Conservation (phyloP, 192 early-diverging fungal genomes). For the Coemansia sp. region DNA sequence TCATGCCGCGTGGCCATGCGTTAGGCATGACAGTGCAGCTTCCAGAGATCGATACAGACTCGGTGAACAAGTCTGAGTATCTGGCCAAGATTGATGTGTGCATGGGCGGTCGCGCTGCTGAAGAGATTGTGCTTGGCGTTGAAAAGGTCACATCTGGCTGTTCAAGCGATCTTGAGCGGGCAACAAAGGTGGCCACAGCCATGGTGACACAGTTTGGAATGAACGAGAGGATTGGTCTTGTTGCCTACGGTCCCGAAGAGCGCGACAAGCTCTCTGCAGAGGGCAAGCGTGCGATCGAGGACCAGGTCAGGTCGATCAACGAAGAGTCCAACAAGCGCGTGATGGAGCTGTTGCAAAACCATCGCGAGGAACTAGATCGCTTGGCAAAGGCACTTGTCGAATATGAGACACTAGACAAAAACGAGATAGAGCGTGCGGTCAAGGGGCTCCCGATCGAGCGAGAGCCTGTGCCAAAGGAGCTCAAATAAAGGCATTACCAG, state of each 20-base stretch:
- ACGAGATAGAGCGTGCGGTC: constrained; percentile 75
- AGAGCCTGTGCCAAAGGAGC: constrained; percentile 15
- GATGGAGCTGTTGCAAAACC: constrained; percentile 65
- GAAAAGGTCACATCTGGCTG: constrained; percentile 96
- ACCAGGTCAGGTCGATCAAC: constrained; percentile 77
- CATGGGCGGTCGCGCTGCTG: constrained; percentile 98
- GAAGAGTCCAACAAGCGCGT: constrained; percentile 73
- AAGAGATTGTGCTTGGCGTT: constrained; percentile 92
- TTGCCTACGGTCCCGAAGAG: constrained; percentile 76
- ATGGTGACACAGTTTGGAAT: constrained; percentile 95
- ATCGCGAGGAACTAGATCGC: constrained; percentile 85
- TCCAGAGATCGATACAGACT: constrained; percentile 87
- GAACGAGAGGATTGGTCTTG: constrained; percentile 89
- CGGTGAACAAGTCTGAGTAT: constrained; percentile 78
- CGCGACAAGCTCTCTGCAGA: constrained; percentile 66
- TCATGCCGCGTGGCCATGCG: constrained; percentile 89
- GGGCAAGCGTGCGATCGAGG: constrained; percentile 82
- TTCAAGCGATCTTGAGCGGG: constrained; percentile 86
- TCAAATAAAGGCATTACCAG: background rate
- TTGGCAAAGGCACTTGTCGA: constrained; percentile 92
- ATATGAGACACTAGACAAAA: constrained; percentile 86
- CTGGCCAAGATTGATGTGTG: constrained; percentile 89
- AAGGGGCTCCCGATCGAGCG: constrained; percentile 56
- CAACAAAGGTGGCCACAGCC: constrained; percentile 81
- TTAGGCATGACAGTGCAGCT: constrained; percentile 86